Conservation (phyloP, 2,329 filamentous ascomycete species). For the Tolypocladium cylindrosporum region DNA sequence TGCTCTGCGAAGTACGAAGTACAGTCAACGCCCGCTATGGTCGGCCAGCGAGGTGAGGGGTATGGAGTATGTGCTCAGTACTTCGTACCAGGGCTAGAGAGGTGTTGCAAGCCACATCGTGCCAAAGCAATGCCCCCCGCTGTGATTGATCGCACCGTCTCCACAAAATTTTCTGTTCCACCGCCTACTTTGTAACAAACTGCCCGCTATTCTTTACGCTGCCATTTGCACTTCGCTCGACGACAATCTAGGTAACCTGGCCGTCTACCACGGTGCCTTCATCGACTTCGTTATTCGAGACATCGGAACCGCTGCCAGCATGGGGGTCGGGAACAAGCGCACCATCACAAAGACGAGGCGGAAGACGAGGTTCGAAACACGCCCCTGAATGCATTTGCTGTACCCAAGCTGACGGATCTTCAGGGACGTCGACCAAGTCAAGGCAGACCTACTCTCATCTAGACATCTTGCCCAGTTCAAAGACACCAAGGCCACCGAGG, state of each 20-base stretch:
- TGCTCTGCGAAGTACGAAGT: no score
- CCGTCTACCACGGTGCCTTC: no score
- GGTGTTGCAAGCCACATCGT: not conserved
- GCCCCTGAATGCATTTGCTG: not conserved
- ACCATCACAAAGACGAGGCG: conserved; percentile 68
- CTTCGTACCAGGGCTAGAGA: no score
- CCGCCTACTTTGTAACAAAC: not conserved
- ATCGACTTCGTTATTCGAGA: not conserved
- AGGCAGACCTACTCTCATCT: conserved; percentile 67
- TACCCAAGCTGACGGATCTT: conserved; percentile 2
- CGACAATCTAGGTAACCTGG: not conserved
- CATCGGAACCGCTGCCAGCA: conserved; percentile 20
- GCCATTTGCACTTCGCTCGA: not conserved
- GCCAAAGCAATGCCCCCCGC: not conserved
- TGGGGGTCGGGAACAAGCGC: conserved; percentile 59
- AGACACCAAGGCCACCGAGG: conserved; percentile 68
- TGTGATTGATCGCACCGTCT: not conserved
- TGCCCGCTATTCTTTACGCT: not conserved
- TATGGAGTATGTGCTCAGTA: no score
- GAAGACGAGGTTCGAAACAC: conserved; percentile 48
- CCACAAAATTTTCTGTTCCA: not conserved
- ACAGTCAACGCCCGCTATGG: no score
- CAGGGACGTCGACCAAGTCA: conserved; percentile 89
- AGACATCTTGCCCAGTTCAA: conserved; percentile 76
- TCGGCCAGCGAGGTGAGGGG: no score